Percentiles rank a stretch among this genome's conserved stretches.
phyloP scores from a whole-genome alignment of 768 basidiomycete species.

The Steccherinum ochraceum region DNA sequence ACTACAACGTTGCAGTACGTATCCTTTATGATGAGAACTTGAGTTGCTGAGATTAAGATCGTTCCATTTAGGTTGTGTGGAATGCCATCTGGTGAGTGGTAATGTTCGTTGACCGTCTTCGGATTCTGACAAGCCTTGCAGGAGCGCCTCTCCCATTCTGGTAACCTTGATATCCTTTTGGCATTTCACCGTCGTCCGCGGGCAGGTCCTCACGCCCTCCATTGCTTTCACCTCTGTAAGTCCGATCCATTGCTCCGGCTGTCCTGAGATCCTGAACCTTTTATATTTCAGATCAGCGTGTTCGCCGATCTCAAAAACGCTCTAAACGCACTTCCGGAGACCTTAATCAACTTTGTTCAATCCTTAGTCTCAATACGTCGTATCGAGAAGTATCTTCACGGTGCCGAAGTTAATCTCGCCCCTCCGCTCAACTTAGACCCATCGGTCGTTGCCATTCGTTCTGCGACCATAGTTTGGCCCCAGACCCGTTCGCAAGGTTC shows the following conservation, averaged over 20 bases:
- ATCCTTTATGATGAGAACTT: neutral
- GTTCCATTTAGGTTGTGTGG: constrained; percentile 32
- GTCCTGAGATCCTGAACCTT: neutral
- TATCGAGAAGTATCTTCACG: constrained; percentile 83
- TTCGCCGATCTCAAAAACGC: constrained; percentile 87
- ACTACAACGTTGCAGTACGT: constrained; percentile 77
- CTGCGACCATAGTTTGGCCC: constrained; percentile 89
- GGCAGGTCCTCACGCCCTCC: constrained; percentile 69
- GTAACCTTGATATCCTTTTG: constrained; percentile 47
- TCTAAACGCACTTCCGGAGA: constrained; percentile 83
- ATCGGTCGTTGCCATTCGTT: constrained; percentile 66
- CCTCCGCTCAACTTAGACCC: constrained; percentile 50
- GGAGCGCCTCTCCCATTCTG: constrained; percentile 40
- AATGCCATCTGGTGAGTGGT: constrained; percentile 48
- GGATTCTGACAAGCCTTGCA: constrained; percentile 9
- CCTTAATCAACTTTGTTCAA: constrained; percentile 86
- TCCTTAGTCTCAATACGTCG: constrained; percentile 80
- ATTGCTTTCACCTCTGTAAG: constrained; percentile 65
- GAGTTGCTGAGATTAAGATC: constrained; percentile 4
- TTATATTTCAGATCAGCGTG: constrained; percentile 41
- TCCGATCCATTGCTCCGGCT: neutral
- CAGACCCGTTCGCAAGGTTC: constrained; percentile 55
- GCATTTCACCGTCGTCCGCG: constrained; percentile 66
- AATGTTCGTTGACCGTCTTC: neutral
- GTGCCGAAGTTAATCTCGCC: constrained; percentile 63